Evolutionary conservation across 2,329 filamentous ascomycete genomes (phyloP), one percentile per base, ranked within the genome.

Genomic region (Fusarium pininemorale): DNA sequence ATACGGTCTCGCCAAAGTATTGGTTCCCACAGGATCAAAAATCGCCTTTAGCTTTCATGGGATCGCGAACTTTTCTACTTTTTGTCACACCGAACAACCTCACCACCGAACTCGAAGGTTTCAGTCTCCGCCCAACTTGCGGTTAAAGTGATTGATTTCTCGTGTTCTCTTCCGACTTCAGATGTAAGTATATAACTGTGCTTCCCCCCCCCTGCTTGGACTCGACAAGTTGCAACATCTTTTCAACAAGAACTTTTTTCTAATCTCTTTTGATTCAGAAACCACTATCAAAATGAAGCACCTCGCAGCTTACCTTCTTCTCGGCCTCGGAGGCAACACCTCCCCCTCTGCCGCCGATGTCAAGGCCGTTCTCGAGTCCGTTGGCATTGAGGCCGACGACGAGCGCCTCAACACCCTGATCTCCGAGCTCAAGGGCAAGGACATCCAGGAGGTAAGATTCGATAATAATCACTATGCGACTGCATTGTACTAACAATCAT

Each of bases 111-210:
- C 94, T 94, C 90, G 94, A 96, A 94, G 95, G 92, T 90, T 82
- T 97, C 96, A 98, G 96, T 98, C 96, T 98, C 96, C 96, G 95
- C 93, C 90, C 92, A 93, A 92, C 85, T 86, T 85, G 94, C 95
- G 96, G 96, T 98, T 98, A 97, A 98, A 97, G 93, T 91, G 96
- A 98, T 98, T 98, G 96, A 95, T 88, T 89, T 93, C 93, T 95
- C 93, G 89, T 92, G 93, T 95, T 95, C 91, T 85, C 80, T 77
- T 75, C 77, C 76, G 78, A 72, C 73, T 73, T 74, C 63, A 75
- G 73, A 71, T 63, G 83, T 84, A 76, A 85, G 85, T 85, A 42
- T 61, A 42, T 59, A 69, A 60, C 38, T n/a, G 32, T 28, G 35
- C 35, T 37, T 28, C 38, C 22, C 38, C 37, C 37, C 28, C 30